Base-by-base conservation (phyloP, 2,329 filamentous ascomycete species). In the Sclerotinia borealis region DNA sequence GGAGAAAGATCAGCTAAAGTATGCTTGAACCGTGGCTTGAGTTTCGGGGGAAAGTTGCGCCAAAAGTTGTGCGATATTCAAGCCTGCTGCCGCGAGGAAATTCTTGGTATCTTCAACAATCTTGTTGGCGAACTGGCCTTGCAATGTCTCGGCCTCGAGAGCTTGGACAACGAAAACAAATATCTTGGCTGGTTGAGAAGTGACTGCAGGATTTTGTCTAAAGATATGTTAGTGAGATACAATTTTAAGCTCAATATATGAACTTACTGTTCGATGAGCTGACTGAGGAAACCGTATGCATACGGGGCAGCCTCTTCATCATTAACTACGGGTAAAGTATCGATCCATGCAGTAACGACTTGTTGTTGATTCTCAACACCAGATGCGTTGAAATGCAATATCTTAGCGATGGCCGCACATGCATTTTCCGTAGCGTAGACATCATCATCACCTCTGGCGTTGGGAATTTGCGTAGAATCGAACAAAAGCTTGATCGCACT, bases 401-500 rank as follows among this genome's bases (percentile, higher is more conserved):
- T 93, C 83, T 99, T 99, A 41, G 95, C 95, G 72, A 99, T 95
- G 69, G 92, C 92, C 48, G 95, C 93, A 70, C 92, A 97, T 8
- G 93, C 93, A 74, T 99, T 99, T 79, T 99, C 95, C 1, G 95
- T 98, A 2, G 95, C 95, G 74, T 96, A 99, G 2, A 96, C 89
- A 71, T 98, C 93, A 71, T 98, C 95, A 67, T 98, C 95, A 54
- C 85, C 88, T 68, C 95, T 86, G 6, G 93, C 88, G 68, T 96
- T 89, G 2, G 89, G 85, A 62, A 93, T 83, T 72, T 90, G 88
- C 7, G 88, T 92, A 52, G 91, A 90, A 74, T 92, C 87, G 80
- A 99, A 96, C 37, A 99, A 82, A 68, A 86, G 87, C 13, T 90
- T 90, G 59, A 98, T 79, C 52, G 90, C 88, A 34, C 87, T 88